These are phyloP conservation scores for Kodamaea kakaduensis DNA, from an alignment of 805 yeast species.

Conservation along the genomic window DNA sequence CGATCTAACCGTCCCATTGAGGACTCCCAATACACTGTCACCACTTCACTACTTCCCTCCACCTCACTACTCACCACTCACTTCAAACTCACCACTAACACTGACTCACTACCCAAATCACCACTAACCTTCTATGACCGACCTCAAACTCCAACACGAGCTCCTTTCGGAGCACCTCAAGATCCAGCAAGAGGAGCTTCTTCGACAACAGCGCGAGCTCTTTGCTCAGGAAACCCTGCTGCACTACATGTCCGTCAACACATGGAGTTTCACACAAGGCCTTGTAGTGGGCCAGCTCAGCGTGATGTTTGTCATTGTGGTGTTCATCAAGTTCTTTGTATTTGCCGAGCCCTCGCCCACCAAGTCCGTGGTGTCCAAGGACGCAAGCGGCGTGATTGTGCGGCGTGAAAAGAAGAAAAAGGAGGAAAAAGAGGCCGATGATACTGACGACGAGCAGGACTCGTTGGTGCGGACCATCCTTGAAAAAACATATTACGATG, in stretches of 20 bases:
- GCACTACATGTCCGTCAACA: conserved; percentile 11
- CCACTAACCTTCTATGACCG: background rate
- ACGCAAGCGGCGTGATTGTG: conserved; percentile 31
- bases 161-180: conserved; percentile 25
- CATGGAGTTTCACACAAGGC: conserved; percentile 77
- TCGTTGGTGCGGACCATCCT: conserved; percentile 47
- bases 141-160: conserved; percentile 11
- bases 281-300: conserved; percentile 69
- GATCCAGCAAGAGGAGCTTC: conserved; percentile 27
- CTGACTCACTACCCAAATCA: too few species aligned
- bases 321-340: conserved; percentile 71
- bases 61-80: too few species aligned
- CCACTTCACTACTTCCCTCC: too few species aligned
- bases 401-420: conserved; percentile 26
- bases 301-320: conserved; percentile 56
- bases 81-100: too few species aligned
- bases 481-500: conserved; percentile 91
- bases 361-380: conserved; percentile 21
- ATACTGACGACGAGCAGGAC: conserved; percentile 16
- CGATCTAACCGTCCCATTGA: too few species aligned
- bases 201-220: conserved; percentile 25
- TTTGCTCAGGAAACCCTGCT: conserved; percentile 16
- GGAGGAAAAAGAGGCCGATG: conserved; percentile 12
- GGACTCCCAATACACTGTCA: too few species aligned
- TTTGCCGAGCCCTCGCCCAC: conserved; percentile 60